These are phyloP conservation scores for Filobasidium wieringae DNA, from an alignment of 768 basidiomycete genomes.

Conservation along the genomic window DNA sequence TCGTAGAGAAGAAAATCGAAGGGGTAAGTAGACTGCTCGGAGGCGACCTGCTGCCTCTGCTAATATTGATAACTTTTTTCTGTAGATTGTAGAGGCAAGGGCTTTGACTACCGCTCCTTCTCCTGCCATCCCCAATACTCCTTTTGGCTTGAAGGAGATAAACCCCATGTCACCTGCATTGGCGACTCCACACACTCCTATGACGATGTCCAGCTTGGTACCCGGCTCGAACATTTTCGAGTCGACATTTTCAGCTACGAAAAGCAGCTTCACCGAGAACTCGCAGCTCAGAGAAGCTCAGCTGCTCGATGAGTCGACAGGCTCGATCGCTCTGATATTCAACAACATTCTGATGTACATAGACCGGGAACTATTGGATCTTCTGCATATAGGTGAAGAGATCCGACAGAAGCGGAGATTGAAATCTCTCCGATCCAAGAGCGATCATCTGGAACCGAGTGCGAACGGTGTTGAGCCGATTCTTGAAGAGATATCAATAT, in stretches of 20 bases:
- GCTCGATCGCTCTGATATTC: background rate
- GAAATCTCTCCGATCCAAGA: background rate
- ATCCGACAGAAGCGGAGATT: background rate
- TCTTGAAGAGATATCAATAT: constrained; percentile 52
- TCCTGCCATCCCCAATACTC: background rate
- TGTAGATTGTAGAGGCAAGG: background rate
- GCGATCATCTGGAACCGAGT: constrained; percentile 39
- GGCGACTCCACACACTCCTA: background rate
- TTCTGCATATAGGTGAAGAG: background rate
- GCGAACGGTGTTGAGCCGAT: constrained; percentile 60
- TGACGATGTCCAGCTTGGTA: background rate
- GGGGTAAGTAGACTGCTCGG: background rate
- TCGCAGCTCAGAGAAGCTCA: background rate
- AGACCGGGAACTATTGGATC: background rate
- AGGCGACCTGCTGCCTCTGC: background rate
- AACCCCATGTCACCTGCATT: background rate
- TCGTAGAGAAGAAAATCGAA: constrained; percentile 44
- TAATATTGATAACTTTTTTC: too few relatives aligned
- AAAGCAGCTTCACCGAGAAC: background rate
- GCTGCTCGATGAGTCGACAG: background rate
- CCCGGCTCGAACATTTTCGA: background rate
- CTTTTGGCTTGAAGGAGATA: background rate
- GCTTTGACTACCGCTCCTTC: background rate
- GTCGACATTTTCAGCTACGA: too few relatives aligned
- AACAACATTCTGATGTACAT: background rate